Evolutionary conservation across 129 eudicot species (phyloP).

Genomic region (Flaveria linearis): DNA sequence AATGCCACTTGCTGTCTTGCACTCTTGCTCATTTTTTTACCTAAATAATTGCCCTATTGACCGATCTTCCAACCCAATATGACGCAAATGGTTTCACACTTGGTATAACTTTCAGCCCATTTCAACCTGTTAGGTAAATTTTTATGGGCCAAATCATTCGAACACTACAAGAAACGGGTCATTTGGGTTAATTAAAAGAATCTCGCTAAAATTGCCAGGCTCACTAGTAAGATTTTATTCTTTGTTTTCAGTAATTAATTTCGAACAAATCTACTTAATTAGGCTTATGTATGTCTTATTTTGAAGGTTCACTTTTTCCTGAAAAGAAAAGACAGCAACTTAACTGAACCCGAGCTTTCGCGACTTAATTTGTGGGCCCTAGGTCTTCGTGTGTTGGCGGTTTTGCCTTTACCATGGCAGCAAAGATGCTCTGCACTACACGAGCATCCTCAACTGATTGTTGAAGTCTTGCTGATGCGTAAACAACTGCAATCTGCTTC

Average conservation of each 20-base stretch:
- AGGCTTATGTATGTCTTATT: conserved; percentile 15
- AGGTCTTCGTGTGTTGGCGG: conserved; percentile 92
- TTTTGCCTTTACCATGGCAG: conserved; percentile 99
- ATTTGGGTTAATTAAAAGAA: neutral
- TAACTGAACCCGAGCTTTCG: conserved; percentile 80
- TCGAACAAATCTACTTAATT: conserved; percentile 3
- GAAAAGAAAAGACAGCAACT: conserved; percentile 85
- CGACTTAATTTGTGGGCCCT: conserved; percentile 94
- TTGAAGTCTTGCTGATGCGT: conserved; percentile 95
- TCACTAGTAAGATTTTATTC: neutral
- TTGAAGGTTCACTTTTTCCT: conserved; percentile 96
- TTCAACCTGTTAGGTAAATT: neutral
- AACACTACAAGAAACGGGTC: neutral
- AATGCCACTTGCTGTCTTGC: neutral
- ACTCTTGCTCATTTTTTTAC: neutral
- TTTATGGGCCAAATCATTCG: neutral
- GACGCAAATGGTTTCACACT: neutral
- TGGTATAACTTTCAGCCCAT: neutral
- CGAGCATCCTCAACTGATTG: conserved; percentile 91
- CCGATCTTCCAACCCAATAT: neutral
- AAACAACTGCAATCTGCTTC: conserved; percentile 96
- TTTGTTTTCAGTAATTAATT: neutral
- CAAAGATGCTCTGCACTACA: conserved; percentile 96
- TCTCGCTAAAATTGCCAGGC: neutral
- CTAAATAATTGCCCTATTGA: neutral